phyloP scores from a whole-genome alignment of 495 filamentous ascomycete genomes.

The Lindgomyces ingoldianus region DNA sequence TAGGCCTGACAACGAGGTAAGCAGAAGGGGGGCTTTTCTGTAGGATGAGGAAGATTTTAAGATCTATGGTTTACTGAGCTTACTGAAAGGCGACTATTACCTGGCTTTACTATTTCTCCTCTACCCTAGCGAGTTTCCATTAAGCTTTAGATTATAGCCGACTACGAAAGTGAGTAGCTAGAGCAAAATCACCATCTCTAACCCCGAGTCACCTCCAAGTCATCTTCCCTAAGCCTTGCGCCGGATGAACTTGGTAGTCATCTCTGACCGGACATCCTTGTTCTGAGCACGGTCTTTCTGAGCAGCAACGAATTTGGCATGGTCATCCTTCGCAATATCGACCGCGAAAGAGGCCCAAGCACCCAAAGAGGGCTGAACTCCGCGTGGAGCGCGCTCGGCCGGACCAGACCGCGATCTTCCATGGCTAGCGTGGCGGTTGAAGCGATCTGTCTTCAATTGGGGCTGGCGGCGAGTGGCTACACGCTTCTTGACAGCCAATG shows the following conservation, averaged over 20 bases:
- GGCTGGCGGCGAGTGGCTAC: not conserved
- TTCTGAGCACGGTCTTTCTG: not conserved
- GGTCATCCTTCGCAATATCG: not conserved
- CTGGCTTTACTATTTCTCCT: no score
- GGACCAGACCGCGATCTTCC: not conserved
- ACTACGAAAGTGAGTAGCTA: no score
- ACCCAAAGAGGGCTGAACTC: not conserved
- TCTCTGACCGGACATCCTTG: not conserved
- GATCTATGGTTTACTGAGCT: no score
- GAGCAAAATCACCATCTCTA: no score
- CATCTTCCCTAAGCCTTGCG: not conserved
- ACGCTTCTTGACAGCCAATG: no score
- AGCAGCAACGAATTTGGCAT: not conserved
- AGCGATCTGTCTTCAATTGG: not conserved
- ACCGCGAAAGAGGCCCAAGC: not conserved
- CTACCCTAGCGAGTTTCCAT: no score
- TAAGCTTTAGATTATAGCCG: no score
- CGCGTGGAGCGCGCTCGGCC: not conserved
- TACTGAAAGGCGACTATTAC: no score
- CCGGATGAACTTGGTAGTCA: not conserved
- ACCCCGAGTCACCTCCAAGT: no score
- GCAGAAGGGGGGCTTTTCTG: no score
- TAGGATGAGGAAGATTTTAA: no score
- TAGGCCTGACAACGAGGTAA: no score
- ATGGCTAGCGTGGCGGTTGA: not conserved